Base-by-base conservation (phyloP, 805 yeast genomes). In the Isabelozyma rhagii region DNA sequence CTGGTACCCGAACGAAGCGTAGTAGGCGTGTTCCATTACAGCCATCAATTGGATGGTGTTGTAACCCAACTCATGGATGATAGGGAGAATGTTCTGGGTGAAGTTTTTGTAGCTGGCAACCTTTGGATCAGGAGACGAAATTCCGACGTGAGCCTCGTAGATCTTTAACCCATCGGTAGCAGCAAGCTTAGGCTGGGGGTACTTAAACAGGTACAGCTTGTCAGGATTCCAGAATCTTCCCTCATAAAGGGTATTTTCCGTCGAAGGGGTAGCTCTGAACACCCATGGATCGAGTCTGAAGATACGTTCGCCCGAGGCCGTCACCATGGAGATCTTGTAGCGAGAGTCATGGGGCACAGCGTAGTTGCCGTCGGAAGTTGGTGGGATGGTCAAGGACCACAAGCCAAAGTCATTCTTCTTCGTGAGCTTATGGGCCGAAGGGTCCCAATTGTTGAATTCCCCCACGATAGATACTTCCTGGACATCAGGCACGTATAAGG, bases 1-100 rank as follows among this genome's bases (percentile, higher is more conserved):
- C 68, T 93, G 99, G 66, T 93, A 93, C n/a, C 99, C 99, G 66
- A 93, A 93, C 2, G 97, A 89, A 1, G 97, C 99, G 66, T 93
- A 93, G 66, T 93, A 93, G 1, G 99, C 98, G 66, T 93, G 99
- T 69, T 93, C 99, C 99, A 93, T 93, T 42, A 93, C 80, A 0
- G 99, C 97, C 99, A 93, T 93, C 62, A 93, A 77, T 70, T 93
- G 99, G 59, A 93, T 87, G 4, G 96, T 84, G 67, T 94, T 90
- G 68, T 93, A 93, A 38, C 97, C 97, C 51, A 92, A 77, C 54
- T 85, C 81, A 57, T 83, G 83, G 57, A 93, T 89, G 43, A 85
- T 77, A n/a, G 98, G 98, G 53, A 93, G 78, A 10, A 91, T 77
- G 55, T 88, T 84, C 43, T 72, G 57, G 11, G 97, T 87, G 66